These are phyloP conservation scores for Leersia perrieri DNA, from an alignment of 176 grass and related monocot genomes.

Conservation along the genomic window DNA sequence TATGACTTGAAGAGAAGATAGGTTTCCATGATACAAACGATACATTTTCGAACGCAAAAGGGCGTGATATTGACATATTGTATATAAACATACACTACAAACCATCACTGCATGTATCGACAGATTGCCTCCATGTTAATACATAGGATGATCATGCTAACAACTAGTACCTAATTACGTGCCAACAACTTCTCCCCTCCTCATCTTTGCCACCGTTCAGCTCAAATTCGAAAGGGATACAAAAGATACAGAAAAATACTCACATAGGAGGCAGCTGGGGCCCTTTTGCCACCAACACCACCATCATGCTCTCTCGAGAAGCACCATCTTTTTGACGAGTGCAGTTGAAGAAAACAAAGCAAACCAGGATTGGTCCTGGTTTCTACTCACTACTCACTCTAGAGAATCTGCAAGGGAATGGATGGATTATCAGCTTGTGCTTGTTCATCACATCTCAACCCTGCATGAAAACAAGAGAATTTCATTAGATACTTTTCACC, in stretches of 20 bases:
- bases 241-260: constrained; percentile 32
- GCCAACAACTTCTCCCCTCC: constrained; percentile 16
- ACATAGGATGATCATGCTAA: constrained; percentile 93
- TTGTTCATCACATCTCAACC: constrained; percentile 68
- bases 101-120: constrained; percentile 91
- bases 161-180: constrained; percentile 25
- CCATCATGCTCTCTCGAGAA: constrained; percentile 47
- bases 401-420: constrained; percentile 43
- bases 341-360: constrained; percentile 21
- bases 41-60: constrained; percentile 17
- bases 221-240: constrained; percentile 8
- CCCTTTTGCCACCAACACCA: constrained; percentile 32
- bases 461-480: constrained; percentile 28
- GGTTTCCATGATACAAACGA: constrained; percentile 23
- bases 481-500: constrained; percentile 11
- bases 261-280: constrained; percentile 35
- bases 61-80: constrained; percentile 41
- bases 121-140: constrained; percentile 77
- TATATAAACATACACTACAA: constrained; percentile 58
- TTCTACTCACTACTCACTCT: constrained; percentile 48
- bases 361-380: constrained; percentile 30
- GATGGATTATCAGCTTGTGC: constrained; percentile 62
- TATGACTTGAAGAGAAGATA: constrained; percentile 9
- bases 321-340: constrained; percentile 33
- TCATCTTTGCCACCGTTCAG: constrained; percentile 25